Evolutionary conservation across 208 protist genomes (phyloP).

Genomic region (Trypanosoma platydactyli): DNA sequence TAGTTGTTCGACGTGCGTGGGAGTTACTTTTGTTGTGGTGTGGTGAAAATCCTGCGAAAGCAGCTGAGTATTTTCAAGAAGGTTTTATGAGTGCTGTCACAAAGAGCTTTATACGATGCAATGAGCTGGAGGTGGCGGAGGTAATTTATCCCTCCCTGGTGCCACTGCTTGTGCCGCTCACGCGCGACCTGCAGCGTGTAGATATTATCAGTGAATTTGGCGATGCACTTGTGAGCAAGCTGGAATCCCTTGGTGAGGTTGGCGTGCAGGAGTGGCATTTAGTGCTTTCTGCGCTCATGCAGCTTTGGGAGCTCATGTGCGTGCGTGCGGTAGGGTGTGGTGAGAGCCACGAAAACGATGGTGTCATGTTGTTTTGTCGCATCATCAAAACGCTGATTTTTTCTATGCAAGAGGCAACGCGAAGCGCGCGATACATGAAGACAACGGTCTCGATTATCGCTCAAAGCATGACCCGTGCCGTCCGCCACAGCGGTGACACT

Average conservation of each 20-base stretch:
- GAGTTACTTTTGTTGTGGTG: conserved; percentile 85
- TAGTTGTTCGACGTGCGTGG: conserved; percentile 65
- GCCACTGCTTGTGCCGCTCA: conserved; percentile 74
- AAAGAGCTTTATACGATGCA: conserved; percentile 73
- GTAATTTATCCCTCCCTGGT: conserved; percentile 82
- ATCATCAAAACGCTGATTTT: conserved; percentile 48
- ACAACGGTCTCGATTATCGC: conserved; percentile 28
- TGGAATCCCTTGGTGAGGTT: conserved; percentile 44
- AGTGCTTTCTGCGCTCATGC: conserved; percentile 58
- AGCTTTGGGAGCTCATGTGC: conserved; percentile 86
- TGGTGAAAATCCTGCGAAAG: conserved; percentile 38
- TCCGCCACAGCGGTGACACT: conserved; percentile 37
- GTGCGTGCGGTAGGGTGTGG: conserved; percentile 54
- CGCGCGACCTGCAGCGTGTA: conserved; percentile 61
- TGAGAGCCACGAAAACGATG: conserved; percentile 36
- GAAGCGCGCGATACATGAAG: conserved; percentile 42
- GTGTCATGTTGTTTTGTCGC: conserved; percentile 66
- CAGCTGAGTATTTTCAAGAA: conserved; percentile 52
- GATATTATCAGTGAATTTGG: conserved; percentile 78
- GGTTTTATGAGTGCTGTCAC: conserved; percentile 76
- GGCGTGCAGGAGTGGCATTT: conserved; percentile 57
- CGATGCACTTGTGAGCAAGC: conserved; percentile 72
- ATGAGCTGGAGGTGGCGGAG: conserved; percentile 50
- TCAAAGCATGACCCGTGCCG: conserved; percentile 51
- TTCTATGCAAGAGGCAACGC: conserved; percentile 34